Evolutionary conservation across 345 rosid genomes (phyloP).

Genomic region (Acer negundo): DNA sequence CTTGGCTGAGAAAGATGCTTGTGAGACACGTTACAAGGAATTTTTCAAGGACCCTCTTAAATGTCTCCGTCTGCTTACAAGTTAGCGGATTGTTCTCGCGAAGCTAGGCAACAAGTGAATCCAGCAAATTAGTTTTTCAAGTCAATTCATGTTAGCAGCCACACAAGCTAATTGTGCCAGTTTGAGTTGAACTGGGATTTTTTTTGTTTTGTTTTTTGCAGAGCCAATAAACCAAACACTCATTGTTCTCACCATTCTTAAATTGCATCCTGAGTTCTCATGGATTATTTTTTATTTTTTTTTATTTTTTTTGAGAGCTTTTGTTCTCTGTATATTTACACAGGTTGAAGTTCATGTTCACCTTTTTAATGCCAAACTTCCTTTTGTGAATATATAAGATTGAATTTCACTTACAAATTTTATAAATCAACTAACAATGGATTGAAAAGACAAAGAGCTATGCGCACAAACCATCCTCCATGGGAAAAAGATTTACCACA

Average conservation of each 20-base stretch:
- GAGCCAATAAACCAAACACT: constrained; percentile 8
- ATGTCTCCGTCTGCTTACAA: constrained; percentile 58
- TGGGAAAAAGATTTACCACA: too few relatives aligned
- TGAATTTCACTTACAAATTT: too few relatives aligned
- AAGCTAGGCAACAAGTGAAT: constrained; percentile 54
- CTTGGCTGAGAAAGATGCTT: constrained; percentile 66
- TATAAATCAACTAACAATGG: too few relatives aligned
- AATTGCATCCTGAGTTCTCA: constrained; percentile 5
- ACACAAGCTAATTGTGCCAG: constrained; percentile 1
- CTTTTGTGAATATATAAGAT: too few relatives aligned
- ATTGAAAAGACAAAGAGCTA: too few relatives aligned
- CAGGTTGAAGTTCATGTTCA: too few relatives aligned
- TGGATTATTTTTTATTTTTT: not conserved
- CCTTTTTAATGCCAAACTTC: too few relatives aligned
- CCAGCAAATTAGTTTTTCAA: constrained; percentile 25
- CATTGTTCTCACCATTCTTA: not conserved
- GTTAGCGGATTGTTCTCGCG: constrained; percentile 75
- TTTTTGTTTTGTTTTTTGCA: not conserved
- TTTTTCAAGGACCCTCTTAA: constrained; percentile 54
- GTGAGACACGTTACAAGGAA: constrained; percentile 79
- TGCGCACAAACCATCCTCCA: too few relatives aligned
- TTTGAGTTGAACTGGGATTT: constrained; percentile 4
- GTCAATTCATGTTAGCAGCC: not conserved
- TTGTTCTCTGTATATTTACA: not conserved
- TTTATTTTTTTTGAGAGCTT: constrained; percentile 2